phyloP scores from a whole-genome alignment of 1,284 basidiomycete genomes.

The Sparassis latifolia region DNA sequence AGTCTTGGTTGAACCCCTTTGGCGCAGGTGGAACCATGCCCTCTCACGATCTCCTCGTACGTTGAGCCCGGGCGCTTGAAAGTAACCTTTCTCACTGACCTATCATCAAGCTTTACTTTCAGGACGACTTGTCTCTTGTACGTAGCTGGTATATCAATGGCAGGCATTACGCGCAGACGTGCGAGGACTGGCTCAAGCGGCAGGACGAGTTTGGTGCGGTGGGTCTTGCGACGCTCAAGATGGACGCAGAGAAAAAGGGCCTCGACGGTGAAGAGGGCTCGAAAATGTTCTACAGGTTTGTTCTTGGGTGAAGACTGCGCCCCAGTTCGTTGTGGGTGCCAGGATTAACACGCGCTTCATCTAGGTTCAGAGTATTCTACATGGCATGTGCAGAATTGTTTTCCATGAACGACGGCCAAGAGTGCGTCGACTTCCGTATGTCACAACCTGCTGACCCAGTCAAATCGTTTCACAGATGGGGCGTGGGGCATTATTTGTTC shows the following conservation, averaged over 20 bases:
- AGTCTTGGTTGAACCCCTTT: constrained; percentile 7
- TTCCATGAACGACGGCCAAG: constrained; percentile 57
- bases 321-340: neutral
- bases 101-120: constrained; percentile 53
- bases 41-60: constrained; percentile 61
- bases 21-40: constrained; percentile 53
- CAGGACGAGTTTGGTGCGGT: constrained; percentile 45
- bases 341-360: constrained; percentile 10
- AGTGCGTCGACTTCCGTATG: constrained; percentile 33
- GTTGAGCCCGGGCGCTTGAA: constrained; percentile 9
- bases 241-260: constrained; percentile 43
- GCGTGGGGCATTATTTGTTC: constrained; percentile 50
- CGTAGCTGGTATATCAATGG: constrained; percentile 65
- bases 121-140: constrained; percentile 54
- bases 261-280: constrained; percentile 44
- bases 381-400: constrained; percentile 75
- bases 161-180: constrained; percentile 59
- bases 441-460: neutral
- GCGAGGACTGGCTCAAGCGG: constrained; percentile 62
- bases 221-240: constrained; percentile 47
- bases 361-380: constrained; percentile 65
- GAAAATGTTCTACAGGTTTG: constrained; percentile 54
- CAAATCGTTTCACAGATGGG: constrained; percentile 32
- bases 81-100: neutral
- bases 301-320: neutral